Evolutionary conservation across 1,284 basidiomycete genomes (phyloP), one percentile per base, ranked within the genome.

Genomic region (Cryptococcus maquisensis): DNA sequence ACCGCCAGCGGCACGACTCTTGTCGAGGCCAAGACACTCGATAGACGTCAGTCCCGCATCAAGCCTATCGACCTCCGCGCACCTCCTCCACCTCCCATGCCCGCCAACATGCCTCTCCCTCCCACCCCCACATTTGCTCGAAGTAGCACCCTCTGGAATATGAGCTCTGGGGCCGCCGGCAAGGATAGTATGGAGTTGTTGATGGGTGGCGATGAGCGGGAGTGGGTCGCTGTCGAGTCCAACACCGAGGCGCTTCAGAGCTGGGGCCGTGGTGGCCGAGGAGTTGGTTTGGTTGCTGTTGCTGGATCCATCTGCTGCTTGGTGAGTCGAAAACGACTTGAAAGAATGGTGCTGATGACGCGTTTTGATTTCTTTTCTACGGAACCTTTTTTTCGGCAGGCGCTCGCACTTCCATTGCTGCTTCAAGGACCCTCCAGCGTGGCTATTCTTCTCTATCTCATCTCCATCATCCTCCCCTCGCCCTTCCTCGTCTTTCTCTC

Each of bases 31-130:
- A 52, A 60, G 49, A 60, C 58, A 16, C 56, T 54, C 15, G 52
- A 55, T 15, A 40, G 20, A 16, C 10, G 43, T n/a, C 42, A 41
- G 18, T 45, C 41, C 26, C 54, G 52, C 28, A 26, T n/a, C n/a
- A 40, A 41, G 20, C 3, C 12, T 8, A 24, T 10, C 13, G 52
- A 55, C 2, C 48, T 53, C 36, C 28, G 68, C 54, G 62, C 68
- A 9, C 64, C 68, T 7, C 68, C 66, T 1, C 68, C 68, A 1
- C 67, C 66, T 2, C 67, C 68, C 2, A 60, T 71, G 49, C 68
- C 68, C 1, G 42, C 52, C 10, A 52, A 59, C 46, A 60, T 71
- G 57, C 68, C 68, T 20, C 54, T 71, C 0, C 68, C 68, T 3
- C 68, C 68, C 3, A 71, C 68, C 8, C 68, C 68, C 0, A 65